Conservation (phyloP, 2,329 filamentous ascomycete species). For the Fusarium odoratissimum region DNA sequence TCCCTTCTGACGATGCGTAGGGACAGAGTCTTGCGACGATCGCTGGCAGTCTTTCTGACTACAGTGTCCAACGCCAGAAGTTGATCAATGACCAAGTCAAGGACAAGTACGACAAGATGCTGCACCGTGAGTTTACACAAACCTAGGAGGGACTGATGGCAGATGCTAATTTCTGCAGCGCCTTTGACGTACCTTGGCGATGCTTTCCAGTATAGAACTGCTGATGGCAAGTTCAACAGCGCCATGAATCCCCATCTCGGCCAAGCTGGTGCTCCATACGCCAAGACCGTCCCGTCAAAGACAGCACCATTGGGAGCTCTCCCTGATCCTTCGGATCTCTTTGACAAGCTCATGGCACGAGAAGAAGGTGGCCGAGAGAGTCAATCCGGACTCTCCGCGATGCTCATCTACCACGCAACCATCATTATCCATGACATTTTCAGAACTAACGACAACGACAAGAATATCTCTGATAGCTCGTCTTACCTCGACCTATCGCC, state of each 20-base stretch:
- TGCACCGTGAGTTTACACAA: slow-evolving; percentile 22
- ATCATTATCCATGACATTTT: slow-evolving; percentile 66
- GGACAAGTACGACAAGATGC: slow-evolving; percentile 37
- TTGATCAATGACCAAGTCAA: slow-evolving; percentile 29
- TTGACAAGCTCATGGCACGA: slow-evolving; percentile 48
- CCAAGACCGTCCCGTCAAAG: slow-evolving; percentile 45
- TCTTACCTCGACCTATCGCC: slow-evolving; percentile 61
- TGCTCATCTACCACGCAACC: slow-evolving; percentile 61
- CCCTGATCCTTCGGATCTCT: slow-evolving; percentile 47
- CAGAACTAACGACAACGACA: slow-evolving; percentile 49
- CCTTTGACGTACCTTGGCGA: slow-evolving; percentile 41
- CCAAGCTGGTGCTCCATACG: slow-evolving; percentile 47
- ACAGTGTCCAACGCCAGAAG: background rate
- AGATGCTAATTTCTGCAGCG: background rate
- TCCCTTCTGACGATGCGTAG: background rate
- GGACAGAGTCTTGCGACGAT: background rate
- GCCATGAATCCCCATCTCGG: slow-evolving; percentile 45
- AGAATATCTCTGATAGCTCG: slow-evolving; percentile 51
- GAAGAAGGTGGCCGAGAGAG: slow-evolving; percentile 46
- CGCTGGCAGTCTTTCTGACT: slow-evolving; percentile 6
- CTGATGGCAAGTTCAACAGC: slow-evolving; percentile 48
- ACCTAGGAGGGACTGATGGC: rapidly evolving
- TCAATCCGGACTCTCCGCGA: slow-evolving; percentile 57
- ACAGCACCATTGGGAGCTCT: slow-evolving; percentile 41
- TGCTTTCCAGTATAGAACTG: slow-evolving; percentile 41